Evolutionary conservation across 441 rosid species (phyloP).

Genomic region (Erodium trifolium): DNA sequence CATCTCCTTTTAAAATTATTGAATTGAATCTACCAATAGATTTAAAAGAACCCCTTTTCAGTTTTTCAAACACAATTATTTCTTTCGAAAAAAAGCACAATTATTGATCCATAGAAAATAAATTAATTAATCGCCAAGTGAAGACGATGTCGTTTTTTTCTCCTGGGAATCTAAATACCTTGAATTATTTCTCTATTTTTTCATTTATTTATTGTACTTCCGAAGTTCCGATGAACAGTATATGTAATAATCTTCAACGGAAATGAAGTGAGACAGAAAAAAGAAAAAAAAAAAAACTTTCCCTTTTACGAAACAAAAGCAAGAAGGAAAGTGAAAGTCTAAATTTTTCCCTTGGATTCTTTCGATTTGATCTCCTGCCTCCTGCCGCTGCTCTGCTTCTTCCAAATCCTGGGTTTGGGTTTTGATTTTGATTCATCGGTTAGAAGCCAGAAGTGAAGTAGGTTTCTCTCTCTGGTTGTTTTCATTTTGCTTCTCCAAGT

Average conservation of each 20-base stretch:
- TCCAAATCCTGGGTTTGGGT: conserved; percentile 17
- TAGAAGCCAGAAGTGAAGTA: conserved; percentile 24
- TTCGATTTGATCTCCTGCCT: conserved; percentile 29
- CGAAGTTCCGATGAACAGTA: conserved; percentile 17
- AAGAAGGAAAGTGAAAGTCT: conserved; percentile 39
- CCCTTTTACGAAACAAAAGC: conserved; percentile 51
- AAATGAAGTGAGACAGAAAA: conserved; percentile 19
- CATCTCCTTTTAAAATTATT: background rate
- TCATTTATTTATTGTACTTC: background rate
- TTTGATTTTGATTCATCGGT: conserved; percentile 22
- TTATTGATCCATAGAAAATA: conserved; percentile 1
- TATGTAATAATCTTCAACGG: conserved; percentile 21
- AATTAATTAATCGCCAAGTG: background rate
- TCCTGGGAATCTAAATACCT: background rate
- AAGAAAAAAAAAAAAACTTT: conserved; percentile 30
- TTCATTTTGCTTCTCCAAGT: conserved; percentile 15
- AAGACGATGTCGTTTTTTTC: conserved; percentile 13
- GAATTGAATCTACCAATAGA: background rate
- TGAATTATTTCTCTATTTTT: background rate
- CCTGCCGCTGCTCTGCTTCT: conserved; percentile 20
- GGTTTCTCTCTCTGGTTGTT: conserved; percentile 14
- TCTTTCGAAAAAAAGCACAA: background rate
- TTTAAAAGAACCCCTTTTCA: background rate
- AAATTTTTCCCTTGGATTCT: conserved; percentile 30
- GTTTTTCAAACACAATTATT: background rate